These are phyloP conservation scores for Aspergillus sp. DNA, from an alignment of 2,329 filamentous ascomycete species.

Conservation along the genomic window DNA sequence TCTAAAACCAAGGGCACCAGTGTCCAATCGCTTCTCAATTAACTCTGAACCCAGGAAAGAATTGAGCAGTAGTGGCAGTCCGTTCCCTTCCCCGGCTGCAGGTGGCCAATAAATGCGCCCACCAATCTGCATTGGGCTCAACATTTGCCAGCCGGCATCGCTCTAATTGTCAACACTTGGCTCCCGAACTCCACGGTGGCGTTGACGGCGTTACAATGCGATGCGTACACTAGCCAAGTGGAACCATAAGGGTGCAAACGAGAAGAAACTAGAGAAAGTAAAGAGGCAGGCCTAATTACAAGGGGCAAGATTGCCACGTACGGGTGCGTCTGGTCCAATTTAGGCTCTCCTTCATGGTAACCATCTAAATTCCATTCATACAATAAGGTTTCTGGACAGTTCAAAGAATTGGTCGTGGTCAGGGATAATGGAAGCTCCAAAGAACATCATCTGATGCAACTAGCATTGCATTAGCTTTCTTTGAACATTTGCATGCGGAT, in stretches of 20 bases:
- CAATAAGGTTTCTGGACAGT: background rate
- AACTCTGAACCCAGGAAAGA: background rate
- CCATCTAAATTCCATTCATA: background rate
- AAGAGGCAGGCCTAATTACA: background rate
- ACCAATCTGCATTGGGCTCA: background rate
- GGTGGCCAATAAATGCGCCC: background rate
- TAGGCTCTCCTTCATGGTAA: background rate
- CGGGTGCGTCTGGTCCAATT: background rate
- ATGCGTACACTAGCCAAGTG: background rate
- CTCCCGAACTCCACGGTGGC: background rate
- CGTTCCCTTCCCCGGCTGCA: background rate
- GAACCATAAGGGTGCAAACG: background rate
- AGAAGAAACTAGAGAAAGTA: background rate
- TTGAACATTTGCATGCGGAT: background rate
- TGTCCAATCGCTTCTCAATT: background rate
- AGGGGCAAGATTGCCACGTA: background rate
- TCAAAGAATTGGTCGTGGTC: background rate
- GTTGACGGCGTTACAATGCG: background rate
- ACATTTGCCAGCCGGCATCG: background rate
- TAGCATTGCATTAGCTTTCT: background rate
- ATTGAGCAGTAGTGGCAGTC: background rate
- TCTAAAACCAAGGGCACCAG: background rate
- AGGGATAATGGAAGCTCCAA: background rate
- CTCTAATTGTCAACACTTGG: background rate
- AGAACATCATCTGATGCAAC: background rate